phyloP scores from a whole-genome alignment of 257 asterid genomes.

The Solanum infundibuliforme region DNA sequence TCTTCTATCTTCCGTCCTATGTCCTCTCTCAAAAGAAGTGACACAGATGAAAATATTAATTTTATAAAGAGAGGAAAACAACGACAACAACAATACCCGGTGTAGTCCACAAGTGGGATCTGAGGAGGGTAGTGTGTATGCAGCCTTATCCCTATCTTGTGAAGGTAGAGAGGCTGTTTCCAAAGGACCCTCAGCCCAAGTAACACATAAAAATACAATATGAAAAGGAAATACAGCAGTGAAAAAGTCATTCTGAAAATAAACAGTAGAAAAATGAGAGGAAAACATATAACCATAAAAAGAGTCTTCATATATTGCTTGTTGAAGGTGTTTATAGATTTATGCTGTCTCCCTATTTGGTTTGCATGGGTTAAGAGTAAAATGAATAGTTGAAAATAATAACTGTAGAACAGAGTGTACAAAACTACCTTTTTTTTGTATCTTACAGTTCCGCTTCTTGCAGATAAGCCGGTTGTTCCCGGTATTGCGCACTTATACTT shows the following conservation, averaged over 20 bases:
- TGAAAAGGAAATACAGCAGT: background rate
- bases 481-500: slow-evolving; percentile 66
- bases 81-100: background rate
- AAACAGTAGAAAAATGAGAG: background rate
- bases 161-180: background rate
- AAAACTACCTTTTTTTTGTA: background rate
- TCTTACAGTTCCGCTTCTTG: slow-evolving; percentile 8
- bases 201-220: too few relatives aligned
- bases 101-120: background rate
- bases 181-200: background rate
- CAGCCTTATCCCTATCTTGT: background rate
- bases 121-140: background rate
- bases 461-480: slow-evolving; percentile 84
- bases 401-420: background rate
- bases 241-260: background rate
- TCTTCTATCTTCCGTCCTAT: background rate
- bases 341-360: background rate
- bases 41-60: background rate
- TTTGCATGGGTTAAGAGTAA: background rate
- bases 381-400: background rate
- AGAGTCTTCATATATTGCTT: background rate
- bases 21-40: background rate
- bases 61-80: background rate
- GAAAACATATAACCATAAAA: background rate
- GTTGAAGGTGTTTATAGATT: background rate